These are phyloP conservation scores for Viola pubescens DNA, from an alignment of 441 rosid species.

Conservation along the genomic window DNA sequence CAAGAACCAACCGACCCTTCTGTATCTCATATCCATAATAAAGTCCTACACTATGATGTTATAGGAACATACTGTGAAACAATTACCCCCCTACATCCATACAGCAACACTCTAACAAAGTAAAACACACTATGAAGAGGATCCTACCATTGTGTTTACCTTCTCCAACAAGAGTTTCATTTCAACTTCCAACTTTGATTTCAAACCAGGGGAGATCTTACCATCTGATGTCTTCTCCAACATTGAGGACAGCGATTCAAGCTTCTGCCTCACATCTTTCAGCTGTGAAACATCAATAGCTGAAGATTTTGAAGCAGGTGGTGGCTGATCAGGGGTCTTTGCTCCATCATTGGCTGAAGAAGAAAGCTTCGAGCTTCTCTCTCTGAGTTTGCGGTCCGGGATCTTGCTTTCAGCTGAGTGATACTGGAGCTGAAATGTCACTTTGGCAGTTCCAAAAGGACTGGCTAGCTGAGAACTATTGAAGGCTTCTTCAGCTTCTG, in stretches of 20 bases:
- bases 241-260: slow-evolving; percentile 33
- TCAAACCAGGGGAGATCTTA: slow-evolving; percentile 31
- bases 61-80: neutral
- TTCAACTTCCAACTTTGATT: slow-evolving; percentile 35
- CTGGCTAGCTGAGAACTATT: slow-evolving; percentile 35
- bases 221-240: slow-evolving; percentile 33
- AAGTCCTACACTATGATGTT: slow-evolving; percentile 10
- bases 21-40: slow-evolving; percentile 5
- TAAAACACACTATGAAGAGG: slow-evolving; percentile 12
- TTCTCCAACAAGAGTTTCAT: slow-evolving; percentile 37
- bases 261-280: slow-evolving; percentile 36
- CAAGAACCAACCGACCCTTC: slow-evolving; percentile 8
- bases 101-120: neutral
- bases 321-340: slow-evolving; percentile 13
- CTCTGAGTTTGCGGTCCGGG: slow-evolving; percentile 12
- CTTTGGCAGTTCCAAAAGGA: slow-evolving; percentile 43
- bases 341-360: slow-evolving; percentile 2
- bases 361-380: slow-evolving; percentile 13
- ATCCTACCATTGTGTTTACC: slow-evolving; percentile 27
- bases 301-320: slow-evolving; percentile 14
- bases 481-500: slow-evolving; percentile 61
- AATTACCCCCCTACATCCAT: slow-evolving; percentile 3
- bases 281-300: slow-evolving; percentile 20
- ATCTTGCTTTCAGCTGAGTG: slow-evolving; percentile 18
- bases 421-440: slow-evolving; percentile 36